Percentiles rank a stretch among this genome's conserved stretches.
These are phyloP conservation scores for Jamesozyma spencerorum DNA, from an alignment of 805 yeast genomes.

Conservation along the genomic window DNA sequence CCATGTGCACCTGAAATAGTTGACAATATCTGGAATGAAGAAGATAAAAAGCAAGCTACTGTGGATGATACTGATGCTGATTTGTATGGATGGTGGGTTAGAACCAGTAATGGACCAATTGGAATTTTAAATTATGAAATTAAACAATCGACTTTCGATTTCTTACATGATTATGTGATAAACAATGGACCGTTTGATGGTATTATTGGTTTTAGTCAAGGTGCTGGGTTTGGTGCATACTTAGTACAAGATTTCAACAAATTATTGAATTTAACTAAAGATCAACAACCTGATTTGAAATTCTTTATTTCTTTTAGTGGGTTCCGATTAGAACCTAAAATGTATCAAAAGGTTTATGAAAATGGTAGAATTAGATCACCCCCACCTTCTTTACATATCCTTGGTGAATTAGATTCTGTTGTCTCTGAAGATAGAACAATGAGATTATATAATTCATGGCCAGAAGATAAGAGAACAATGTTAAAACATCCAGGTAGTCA, in stretches of 20 bases:
- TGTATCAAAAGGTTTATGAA: slow-evolving; percentile 15
- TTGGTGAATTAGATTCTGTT: slow-evolving; percentile 83
- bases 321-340: slow-evolving; percentile 28
- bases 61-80: slow-evolving; percentile 26
- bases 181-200: slow-evolving; percentile 74
- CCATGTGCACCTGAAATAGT: slow-evolving; percentile 54
- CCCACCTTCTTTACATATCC: slow-evolving; percentile 55
- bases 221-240: slow-evolving; percentile 72
- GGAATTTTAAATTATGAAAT: slow-evolving; percentile 16
- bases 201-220: slow-evolving; percentile 84
- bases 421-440: slow-evolving; percentile 64
- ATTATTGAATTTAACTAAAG: slow-evolving; percentile 30
- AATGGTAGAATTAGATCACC: slow-evolving; percentile 14
- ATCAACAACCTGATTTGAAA: slow-evolving; percentile 41
- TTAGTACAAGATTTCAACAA: slow-evolving; percentile 46
- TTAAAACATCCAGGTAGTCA: slow-evolving; percentile 93
- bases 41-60: slow-evolving; percentile 32
- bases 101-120: slow-evolving; percentile 28
- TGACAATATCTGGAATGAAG: slow-evolving; percentile 21
- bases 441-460: slow-evolving; percentile 45
- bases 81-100: slow-evolving; percentile 60
- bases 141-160: slow-evolving; percentile 31
- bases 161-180: slow-evolving; percentile 37
- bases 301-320: slow-evolving; percentile 76
- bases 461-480: slow-evolving; percentile 34